These are phyloP conservation scores for Capronia americana DNA, from an alignment of 2,329 filamentous ascomycete species.

Conservation along the genomic window DNA sequence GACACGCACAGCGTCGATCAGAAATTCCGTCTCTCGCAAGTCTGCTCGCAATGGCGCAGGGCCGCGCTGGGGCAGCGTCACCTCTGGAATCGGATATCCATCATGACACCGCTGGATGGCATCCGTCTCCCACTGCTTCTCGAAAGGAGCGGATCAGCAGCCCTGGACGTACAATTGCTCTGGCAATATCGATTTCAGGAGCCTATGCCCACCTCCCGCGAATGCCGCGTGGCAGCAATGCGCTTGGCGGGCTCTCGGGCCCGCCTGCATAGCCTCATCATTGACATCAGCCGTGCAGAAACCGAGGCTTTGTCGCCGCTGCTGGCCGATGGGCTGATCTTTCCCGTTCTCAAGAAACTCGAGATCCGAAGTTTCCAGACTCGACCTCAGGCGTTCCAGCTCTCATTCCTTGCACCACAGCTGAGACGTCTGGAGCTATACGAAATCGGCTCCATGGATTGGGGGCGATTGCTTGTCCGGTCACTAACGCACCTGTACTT, in stretches of 20 bases:
- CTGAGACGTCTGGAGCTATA: neutral
- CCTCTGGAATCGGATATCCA: constrained; percentile 1
- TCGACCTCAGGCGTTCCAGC: neutral
- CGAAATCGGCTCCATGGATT: neutral
- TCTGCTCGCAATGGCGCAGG: constrained; percentile 9
- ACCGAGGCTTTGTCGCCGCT: neutral
- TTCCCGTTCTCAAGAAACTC: constrained; percentile 1
- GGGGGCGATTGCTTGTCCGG: neutral
- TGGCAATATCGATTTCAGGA: neutral
- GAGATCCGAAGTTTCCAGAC: neutral
- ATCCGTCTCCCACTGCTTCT: neutral
- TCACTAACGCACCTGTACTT: neutral
- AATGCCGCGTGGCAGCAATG: neutral
- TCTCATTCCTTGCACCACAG: constrained; percentile 2
- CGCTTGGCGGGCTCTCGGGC: neutral
- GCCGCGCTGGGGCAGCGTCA: neutral
- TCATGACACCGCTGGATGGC: constrained; percentile 7
- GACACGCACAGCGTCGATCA: constrained; percentile 9
- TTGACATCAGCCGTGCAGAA: neutral
- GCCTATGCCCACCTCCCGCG: neutral
- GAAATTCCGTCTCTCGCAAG: constrained; percentile 10
- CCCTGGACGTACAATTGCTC: constrained; percentile 2
- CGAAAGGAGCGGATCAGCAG: constrained; percentile 1
- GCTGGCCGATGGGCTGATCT: neutral
- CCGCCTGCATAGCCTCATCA: neutral